phyloP scores from a whole-genome alignment of 257 asterid species.

The Solanum sparsipilum region DNA sequence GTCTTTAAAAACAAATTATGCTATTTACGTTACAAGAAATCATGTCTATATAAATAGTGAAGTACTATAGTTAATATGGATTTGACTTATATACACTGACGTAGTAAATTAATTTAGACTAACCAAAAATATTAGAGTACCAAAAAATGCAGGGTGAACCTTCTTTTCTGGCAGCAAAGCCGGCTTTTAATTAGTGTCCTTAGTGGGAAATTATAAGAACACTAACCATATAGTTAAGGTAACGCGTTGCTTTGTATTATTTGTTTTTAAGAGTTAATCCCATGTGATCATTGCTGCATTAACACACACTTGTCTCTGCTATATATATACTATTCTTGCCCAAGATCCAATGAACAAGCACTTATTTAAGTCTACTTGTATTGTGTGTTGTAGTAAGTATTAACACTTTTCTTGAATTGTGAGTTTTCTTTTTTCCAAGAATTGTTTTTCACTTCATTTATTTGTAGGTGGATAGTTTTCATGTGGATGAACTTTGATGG shows the following conservation, averaged over 20 bases:
- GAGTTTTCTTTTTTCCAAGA: not conserved
- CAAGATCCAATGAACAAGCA: not conserved
- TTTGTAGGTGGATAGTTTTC: not conserved
- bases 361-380: not conserved
- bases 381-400: not conserved
- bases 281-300: slow-evolving; percentile 78
- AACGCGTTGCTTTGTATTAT: slow-evolving; percentile 19
- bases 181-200: slow-evolving; percentile 24
- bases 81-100: not conserved
- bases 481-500: slow-evolving; percentile 12
- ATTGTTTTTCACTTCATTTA: not conserved
- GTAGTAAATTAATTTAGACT: not conserved
- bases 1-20: not conserved
- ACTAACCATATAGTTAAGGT: slow-evolving; percentile 9
- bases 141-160: slow-evolving; percentile 26
- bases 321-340: slow-evolving; percentile 1
- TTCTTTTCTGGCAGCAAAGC: slow-evolving; percentile 28
- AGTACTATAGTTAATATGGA: not conserved
- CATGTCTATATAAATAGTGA: not conserved
- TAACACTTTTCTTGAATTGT: not conserved
- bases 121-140: slow-evolving; percentile 7
- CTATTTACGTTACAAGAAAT: not conserved
- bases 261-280: slow-evolving; percentile 19
- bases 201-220: slow-evolving; percentile 19
- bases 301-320: slow-evolving; percentile 4